Evolutionary conservation across 352 stramenopile genomes (phyloP).

Genomic region (Globisporangium yorkense): DNA sequence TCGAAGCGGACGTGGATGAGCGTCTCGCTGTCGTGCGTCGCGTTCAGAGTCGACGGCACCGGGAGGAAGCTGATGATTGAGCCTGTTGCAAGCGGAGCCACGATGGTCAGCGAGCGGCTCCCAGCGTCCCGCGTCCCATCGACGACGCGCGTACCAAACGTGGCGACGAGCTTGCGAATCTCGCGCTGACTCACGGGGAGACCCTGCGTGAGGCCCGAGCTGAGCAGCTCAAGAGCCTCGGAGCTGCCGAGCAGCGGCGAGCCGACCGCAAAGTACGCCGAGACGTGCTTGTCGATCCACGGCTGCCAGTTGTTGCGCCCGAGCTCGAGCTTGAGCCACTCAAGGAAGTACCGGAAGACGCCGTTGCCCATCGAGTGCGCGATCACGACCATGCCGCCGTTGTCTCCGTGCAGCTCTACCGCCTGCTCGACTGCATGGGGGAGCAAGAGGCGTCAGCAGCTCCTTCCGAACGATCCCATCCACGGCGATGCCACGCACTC

Average conservation of each 20-base stretch:
- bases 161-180: slow-evolving; percentile 63
- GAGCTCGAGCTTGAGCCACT: slow-evolving; percentile 74
- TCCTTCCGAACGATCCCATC: neutral
- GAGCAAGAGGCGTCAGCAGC: neutral
- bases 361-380: slow-evolving; percentile 80
- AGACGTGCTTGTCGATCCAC: slow-evolving; percentile 75
- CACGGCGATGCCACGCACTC: slow-evolving; percentile 25
- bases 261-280: slow-evolving; percentile 69
- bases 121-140: neutral
- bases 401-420: slow-evolving; percentile 37
- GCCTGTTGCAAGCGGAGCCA: slow-evolving; percentile 17
- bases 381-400: slow-evolving; percentile 60
- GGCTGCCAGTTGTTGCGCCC: slow-evolving; percentile 61
- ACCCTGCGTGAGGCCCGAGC: slow-evolving; percentile 53
- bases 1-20: slow-evolving; percentile 45
- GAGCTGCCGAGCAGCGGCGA: slow-evolving; percentile 66
- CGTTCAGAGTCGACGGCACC: slow-evolving; percentile 45
- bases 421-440: slow-evolving; percentile 44
- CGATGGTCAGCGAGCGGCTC: too few relatives aligned
- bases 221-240: slow-evolving; percentile 63
- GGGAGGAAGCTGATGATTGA: slow-evolving; percentile 71
- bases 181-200: slow-evolving; percentile 60
- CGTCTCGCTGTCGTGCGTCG: slow-evolving; percentile 47
- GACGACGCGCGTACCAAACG: slow-evolving; percentile 39
- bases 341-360: slow-evolving; percentile 78